Base-by-base conservation (phyloP, 805 yeast species). In the Saturnispora serradocipensis region DNA sequence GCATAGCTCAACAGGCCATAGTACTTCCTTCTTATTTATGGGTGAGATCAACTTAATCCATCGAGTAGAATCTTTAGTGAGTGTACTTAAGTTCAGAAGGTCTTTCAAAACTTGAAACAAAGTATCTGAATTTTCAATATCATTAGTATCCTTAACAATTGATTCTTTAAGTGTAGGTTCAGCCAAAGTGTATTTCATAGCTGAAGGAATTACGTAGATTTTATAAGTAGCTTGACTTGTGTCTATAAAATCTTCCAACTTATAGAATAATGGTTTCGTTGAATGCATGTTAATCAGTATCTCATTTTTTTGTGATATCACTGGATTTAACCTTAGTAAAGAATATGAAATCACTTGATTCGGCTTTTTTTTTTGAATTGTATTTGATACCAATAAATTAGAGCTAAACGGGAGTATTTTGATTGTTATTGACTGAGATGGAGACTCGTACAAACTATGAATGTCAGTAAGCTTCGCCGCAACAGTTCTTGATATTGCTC, bases 1-100 rank as follows among this genome's bases (percentile, higher is more conserved):
- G 59, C 90, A 83, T 20, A 86, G 67, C 45, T 76, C 78, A 59
- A 83, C 67, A 0, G 95, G 95, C 95, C 95, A 86, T 43, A 80
- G 65, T 2, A 86, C 76, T 51, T 72, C 79, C 59, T 82, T 81
- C 27, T 71, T 72, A 57, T 74, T 15, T 24, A n/a, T 16, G 20
- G 45, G 39, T 38, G 46, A 47, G 68, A 70, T 45, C 82, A 69
- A 62, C 77, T 85, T 24, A 72, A 71, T 11, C 88, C 71, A 2
- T 86, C 74, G 10, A 20, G 24, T 38, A 15, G 34, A 38, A 11
- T 36, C 35, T n/a, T 15, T 32, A 6, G 27, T 18, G n/a, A 32
- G 24, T 18, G 39, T 7, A n/a, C 36, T 35, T n/a, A 46, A 72
- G 18, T 36, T 46, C 18, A 46, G 71, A 72, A 0, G 89, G 82